Evolutionary conservation across 345 rosid genomes (phyloP), one percentile per base, ranked within the genome.

Genomic region (Sonneratia alba): DNA sequence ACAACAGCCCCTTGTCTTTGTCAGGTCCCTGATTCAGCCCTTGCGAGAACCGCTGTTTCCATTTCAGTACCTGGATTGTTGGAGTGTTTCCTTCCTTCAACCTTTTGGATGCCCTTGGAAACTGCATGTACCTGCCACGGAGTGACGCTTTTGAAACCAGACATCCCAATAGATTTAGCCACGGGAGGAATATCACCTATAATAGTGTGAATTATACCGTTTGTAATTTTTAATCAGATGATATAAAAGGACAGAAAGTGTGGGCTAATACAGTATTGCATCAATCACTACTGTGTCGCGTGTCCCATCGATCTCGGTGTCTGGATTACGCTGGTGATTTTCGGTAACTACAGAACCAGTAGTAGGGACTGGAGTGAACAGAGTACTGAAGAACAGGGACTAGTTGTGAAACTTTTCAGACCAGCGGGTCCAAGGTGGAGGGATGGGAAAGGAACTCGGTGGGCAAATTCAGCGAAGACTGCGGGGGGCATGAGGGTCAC

Each of bases 401-500:
- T 7, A 13, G 10, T 22, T 6, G 22, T 59, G 64, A 59, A 0
- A 7, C 0, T 59, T 7, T 59, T 11, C 6, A 6, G 12, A 59
- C 0, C 13, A 22, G 1, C 4, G 64, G 64, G 64, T 1, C 34
- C 3, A 22, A n/a, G 6, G 36, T 48, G 19, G 32, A 21, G 34
- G 14, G 64, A 59, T 1, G 34, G 64, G 36, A 22, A 7, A 32
- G 32, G 66, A 62, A 32, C 19, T 62, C 10, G 38, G 66, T 27
- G 34, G 38, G 37, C 66, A 32, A 2, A 32, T 24, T 61, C 18
- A 32, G 38, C 66, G 70, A 14, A 21, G 51, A 42, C 70, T 67
- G 27, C 70, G 32, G 43, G 6, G 34, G 18, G 68, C 72, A 72
- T 76, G 69, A 3, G 66, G 40, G 19, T 76, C 72, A 68, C 75